phyloP scores from a whole-genome alignment of 75 land plant species.

The Selaginella tamariscina region DNA sequence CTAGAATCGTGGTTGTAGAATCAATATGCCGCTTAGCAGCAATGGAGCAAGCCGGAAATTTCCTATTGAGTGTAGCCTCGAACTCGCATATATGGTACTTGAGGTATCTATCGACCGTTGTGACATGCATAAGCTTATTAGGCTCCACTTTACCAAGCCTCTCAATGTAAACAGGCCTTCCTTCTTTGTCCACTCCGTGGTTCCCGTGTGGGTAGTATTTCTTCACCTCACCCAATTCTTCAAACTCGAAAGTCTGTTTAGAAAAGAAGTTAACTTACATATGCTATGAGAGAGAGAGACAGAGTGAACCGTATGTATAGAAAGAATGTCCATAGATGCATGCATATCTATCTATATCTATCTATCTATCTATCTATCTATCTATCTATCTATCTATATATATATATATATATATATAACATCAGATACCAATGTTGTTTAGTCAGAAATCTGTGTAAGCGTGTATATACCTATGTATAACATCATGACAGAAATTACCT shows the following conservation, averaged over 20 bases:
- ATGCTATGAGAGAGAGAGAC: too few relatives aligned
- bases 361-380: too few relatives aligned
- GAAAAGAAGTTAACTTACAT: too few relatives aligned
- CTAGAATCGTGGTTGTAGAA: conserved; percentile 59
- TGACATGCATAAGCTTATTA: conserved; percentile 46
- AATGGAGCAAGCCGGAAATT: conserved; percentile 67
- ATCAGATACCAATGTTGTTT: too few relatives aligned
- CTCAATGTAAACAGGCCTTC: conserved; percentile 66
- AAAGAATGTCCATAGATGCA: too few relatives aligned
- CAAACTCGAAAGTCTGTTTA: conserved; percentile 50
- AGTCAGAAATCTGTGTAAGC: too few relatives aligned
- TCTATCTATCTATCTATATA: too few relatives aligned
- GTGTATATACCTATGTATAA: neutral
- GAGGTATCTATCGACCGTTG: conserved; percentile 52
- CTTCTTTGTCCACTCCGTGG: conserved; percentile 78
- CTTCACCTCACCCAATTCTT: conserved; percentile 40
- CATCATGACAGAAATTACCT: conserved; percentile 25
- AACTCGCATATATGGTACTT: conserved; percentile 59
- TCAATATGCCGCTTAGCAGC: conserved; percentile 60
- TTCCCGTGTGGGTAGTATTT: conserved; percentile 58
- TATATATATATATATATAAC: too few relatives aligned
- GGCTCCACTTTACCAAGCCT: conserved; percentile 47
- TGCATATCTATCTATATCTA: too few relatives aligned
- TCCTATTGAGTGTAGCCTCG: conserved; percentile 40
- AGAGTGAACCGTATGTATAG: too few relatives aligned